Evolutionary conservation across 192 early-diverging fungal genomes (phyloP).

Genomic region (Coemansia sp.): DNA sequence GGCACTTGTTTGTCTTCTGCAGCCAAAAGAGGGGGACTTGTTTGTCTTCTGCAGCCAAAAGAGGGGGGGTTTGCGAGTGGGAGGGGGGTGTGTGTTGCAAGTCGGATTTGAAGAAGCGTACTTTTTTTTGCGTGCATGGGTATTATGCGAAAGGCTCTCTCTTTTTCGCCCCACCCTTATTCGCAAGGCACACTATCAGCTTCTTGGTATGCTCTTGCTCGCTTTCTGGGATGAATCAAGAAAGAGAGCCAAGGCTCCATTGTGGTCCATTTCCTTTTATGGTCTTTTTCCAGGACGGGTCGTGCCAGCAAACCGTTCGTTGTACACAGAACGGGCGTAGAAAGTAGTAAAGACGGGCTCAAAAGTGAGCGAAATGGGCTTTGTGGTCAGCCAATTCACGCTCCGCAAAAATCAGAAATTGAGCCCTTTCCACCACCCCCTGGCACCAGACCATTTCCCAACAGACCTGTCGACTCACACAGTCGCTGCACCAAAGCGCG

Average conservation of each 20-base stretch:
- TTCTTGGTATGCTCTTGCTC: background rate
- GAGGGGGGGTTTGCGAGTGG: background rate
- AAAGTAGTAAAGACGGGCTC: background rate
- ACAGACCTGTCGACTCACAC: too few relatives aligned
- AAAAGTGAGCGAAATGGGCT: background rate
- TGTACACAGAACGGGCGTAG: background rate
- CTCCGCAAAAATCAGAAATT: constrained; percentile 12
- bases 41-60: background rate
- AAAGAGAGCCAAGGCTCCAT: constrained; percentile 4
- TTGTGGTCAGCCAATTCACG: background rate
- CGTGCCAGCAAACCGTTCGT: background rate
- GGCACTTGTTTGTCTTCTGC: too few relatives aligned
- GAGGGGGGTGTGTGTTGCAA: background rate
- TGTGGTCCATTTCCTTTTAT: background rate
- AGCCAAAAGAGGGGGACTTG: background rate
- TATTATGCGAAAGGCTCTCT: background rate
- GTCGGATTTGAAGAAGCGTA: background rate
- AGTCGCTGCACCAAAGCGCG: background rate
- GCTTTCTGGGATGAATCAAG: background rate
- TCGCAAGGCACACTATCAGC: too few relatives aligned
- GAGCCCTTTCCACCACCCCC: background rate
- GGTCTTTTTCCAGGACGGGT: background rate
- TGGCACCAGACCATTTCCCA: too few relatives aligned
- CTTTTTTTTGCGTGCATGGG: background rate
- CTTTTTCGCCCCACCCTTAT: background rate